Evolutionary conservation across 2,329 filamentous ascomycete species (phyloP).

Genomic region (Dothideomycetes sp.): DNA sequence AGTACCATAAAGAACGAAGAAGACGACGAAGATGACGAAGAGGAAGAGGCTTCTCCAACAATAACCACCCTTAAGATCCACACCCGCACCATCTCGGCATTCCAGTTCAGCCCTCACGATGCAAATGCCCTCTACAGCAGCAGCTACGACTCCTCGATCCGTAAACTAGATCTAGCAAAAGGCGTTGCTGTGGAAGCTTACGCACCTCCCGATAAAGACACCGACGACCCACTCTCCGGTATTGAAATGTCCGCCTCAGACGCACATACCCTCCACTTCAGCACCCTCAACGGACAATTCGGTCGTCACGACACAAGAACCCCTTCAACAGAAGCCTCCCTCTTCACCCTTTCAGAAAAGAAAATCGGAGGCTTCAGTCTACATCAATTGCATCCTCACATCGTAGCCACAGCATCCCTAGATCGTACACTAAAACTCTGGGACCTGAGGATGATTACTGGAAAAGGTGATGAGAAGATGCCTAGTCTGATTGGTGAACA

Average conservation of each 20-base stretch:
- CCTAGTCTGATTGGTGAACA: constrained; percentile 75
- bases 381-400: constrained; percentile 68
- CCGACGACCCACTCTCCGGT: constrained; percentile 73
- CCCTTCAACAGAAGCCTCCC: constrained; percentile 40
- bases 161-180: constrained; percentile 74
- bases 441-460: constrained; percentile 74
- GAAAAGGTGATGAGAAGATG: constrained; percentile 47
- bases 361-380: constrained; percentile 93
- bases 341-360: constrained; percentile 74
- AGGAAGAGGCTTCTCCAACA: constrained; percentile 58
- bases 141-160: constrained; percentile 88
- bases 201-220: constrained; percentile 58
- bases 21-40: constrained; percentile 56
- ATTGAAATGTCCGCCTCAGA: constrained; percentile 68
- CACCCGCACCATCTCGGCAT: constrained; percentile 75
- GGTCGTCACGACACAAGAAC: constrained; percentile 72
- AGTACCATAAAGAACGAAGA: constrained; percentile 34
- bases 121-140: constrained; percentile 69
- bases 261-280: constrained; percentile 72
- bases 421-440: constrained; percentile 86
- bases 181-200: constrained; percentile 74
- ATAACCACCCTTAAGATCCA: constrained; percentile 88
- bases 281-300: constrained; percentile 71
- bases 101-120: constrained; percentile 67
- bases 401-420: constrained; percentile 79